Base-by-base conservation (phyloP, 2,329 filamentous ascomycete genomes). In the Colletotrichum euphorbiae region DNA sequence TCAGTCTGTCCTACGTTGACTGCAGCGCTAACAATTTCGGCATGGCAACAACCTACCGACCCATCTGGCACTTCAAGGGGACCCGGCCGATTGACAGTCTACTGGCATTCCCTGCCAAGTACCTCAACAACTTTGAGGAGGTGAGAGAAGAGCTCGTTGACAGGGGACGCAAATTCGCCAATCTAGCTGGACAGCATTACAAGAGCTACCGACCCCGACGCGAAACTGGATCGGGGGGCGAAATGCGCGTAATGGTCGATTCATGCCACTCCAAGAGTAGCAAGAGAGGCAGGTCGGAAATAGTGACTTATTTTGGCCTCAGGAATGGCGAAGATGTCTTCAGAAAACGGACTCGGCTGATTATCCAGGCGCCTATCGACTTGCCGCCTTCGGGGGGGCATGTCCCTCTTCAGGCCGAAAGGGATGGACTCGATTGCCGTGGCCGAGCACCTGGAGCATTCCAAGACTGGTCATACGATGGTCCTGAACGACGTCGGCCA, bases 11-110 rank as follows among this genome's bases (percentile, higher is more conserved):
- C 54, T 79, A 80, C 31, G 77, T 86, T 51, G 82, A 85, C 43
- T 85, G 81, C 73, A 78, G 83, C 61, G 84, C 83, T 17, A 77
- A 77, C 46, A 75, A 73, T 2, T 85, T 86, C 72, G 83, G 84
- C 6, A 80, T 79, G 64, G 72, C 73, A 3, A 65, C 73, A 5
- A 70, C 77, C n/a, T 69, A 69, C 12, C 76, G 82, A 52, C 62
- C 74, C 17, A 80, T 86, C 33, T 67, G 72, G 3, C 71, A 76
- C 6, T 86, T 84, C 61, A 69, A 73, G 8, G 84, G 84, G 9
- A 81, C 81, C 7, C 77, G 77, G 21, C 75, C 77, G 58, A 84
- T 87, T 65, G 76, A 76, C 0, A 75, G 77, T 0, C 76, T 86
- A 3, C 72, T 77, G 24, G 78, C 78, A 3, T 85, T 81, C 62